phyloP scores from a whole-genome alignment of 345 rosid species.

The Murraya koenigii region DNA sequence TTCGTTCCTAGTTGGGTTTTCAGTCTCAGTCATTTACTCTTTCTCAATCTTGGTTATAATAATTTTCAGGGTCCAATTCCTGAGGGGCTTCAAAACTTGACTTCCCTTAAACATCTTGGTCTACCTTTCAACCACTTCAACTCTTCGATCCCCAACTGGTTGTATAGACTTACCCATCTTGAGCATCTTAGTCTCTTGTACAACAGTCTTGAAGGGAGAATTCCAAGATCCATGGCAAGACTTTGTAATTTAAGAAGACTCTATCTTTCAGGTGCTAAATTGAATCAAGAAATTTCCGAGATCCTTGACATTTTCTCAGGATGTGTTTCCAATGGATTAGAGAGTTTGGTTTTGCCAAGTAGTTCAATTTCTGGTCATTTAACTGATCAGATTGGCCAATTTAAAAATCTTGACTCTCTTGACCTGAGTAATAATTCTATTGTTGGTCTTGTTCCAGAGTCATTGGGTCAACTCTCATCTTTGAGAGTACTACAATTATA shows the following conservation, averaged over 20 bases:
- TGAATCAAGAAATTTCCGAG: conserved; percentile 5
- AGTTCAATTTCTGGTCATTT: background rate
- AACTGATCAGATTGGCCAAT: background rate
- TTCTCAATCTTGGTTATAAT: background rate
- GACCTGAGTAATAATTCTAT: background rate
- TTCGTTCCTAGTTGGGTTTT: background rate
- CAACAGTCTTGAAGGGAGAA: background rate
- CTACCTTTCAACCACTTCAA: background rate
- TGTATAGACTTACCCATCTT: background rate
- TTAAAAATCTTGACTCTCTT: background rate
- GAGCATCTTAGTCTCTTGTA: background rate
- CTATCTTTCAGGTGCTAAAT: background rate
- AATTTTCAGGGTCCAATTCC: background rate
- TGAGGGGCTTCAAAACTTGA: background rate
- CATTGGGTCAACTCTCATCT: background rate
- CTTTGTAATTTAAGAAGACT: background rate
- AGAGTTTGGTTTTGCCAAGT: background rate
- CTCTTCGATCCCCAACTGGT: background rate
- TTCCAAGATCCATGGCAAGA: background rate
- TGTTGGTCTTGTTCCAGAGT: background rate
- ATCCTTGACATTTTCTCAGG: background rate
- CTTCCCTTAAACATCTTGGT: background rate
- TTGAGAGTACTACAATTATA: background rate
- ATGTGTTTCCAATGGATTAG: background rate
- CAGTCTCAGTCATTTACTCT: background rate